Evolutionary conservation across 306 rosid genomes (phyloP).

Genomic region (Cucumis hystrix): DNA sequence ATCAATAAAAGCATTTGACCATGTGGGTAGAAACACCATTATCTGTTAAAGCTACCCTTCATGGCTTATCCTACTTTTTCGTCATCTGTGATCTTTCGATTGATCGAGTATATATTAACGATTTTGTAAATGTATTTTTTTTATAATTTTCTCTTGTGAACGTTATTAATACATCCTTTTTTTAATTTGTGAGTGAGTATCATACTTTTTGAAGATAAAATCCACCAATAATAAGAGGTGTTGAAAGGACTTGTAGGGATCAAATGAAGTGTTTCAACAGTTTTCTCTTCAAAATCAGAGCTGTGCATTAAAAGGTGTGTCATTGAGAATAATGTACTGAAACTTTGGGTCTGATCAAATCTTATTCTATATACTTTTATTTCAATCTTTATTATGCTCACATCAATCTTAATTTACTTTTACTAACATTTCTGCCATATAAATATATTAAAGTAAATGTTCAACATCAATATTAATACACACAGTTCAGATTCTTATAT

Average conservation of each 20-base stretch:
- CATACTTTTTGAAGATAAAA: not conserved
- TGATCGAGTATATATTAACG: too few species aligned
- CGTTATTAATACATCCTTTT: too few species aligned
- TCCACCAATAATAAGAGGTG: not conserved
- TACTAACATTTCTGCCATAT: too few species aligned
- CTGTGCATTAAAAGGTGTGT: not conserved
- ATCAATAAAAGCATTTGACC: not conserved
- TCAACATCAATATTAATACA: too few species aligned
- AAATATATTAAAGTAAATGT: too few species aligned
- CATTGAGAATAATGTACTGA: not conserved
- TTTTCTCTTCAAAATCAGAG: constrained; percentile 3
- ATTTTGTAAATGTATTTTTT: too few species aligned
- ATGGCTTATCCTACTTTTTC: not conserved
- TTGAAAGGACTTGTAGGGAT: not conserved
- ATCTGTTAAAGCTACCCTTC: not conserved
- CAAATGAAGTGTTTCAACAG: not conserved
- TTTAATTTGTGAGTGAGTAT: not conserved
- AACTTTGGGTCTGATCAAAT: not conserved
- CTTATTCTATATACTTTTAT: not conserved
- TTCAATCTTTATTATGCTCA: not conserved
- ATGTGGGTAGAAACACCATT: not conserved
- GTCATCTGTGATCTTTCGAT: too few species aligned
- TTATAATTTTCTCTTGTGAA: too few species aligned
- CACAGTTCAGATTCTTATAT: too few species aligned
- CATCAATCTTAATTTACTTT: not conserved